Evolutionary conservation across 2,329 filamentous ascomycete genomes (phyloP), one percentile per base, ranked within the genome.

Genomic region (Beauveria brongniartii): DNA sequence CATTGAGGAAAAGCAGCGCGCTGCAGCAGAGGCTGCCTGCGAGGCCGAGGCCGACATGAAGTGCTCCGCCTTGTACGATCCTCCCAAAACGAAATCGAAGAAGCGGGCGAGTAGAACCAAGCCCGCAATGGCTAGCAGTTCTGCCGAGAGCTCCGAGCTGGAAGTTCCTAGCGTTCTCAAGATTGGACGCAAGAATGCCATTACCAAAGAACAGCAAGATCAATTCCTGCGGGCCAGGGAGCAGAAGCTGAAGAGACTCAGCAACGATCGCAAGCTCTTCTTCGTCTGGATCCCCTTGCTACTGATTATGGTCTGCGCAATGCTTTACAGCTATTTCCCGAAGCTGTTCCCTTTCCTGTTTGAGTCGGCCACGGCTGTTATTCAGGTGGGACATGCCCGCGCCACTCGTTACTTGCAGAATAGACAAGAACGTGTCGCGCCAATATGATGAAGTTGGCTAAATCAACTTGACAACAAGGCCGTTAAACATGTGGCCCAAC

Each of bases 181-280:
- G 68, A 86, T 87, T 63, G 83, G 84, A 5, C 78, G 81, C 62
- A 87, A 86, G 72, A 80, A 85, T 67, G 79, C 79, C 59, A 84
- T 88, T 62, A 87, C 85, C 34, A 81, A 80, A 68, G 84, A 87
- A 68, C 84, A 88, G 69, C 83, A 86, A 69, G 83, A 85, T 65
- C 83, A 83, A 65, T 78, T 88, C 64, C 77, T 85, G 50, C 75
- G 83, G 57, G 83, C 80, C 28, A 83, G 85, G 64, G 82, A 85
- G 61, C 78, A 81, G 69, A 86, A 83, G 70, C 75, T 86, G 67
- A 88, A 87, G 79, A 80, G 78, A 63, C 74, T 87, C 63, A 80
- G 83, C 65, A 82, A 82, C 62, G 86, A 89, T 67, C 80, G 81
- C 66, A 87, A 87, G 69, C 75, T 89, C 51, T 88, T 86, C 75